Evolutionary conservation across 345 rosid species (phyloP), one percentile per base, ranked within the genome.

Genomic region (Pugionium dolabratum): DNA sequence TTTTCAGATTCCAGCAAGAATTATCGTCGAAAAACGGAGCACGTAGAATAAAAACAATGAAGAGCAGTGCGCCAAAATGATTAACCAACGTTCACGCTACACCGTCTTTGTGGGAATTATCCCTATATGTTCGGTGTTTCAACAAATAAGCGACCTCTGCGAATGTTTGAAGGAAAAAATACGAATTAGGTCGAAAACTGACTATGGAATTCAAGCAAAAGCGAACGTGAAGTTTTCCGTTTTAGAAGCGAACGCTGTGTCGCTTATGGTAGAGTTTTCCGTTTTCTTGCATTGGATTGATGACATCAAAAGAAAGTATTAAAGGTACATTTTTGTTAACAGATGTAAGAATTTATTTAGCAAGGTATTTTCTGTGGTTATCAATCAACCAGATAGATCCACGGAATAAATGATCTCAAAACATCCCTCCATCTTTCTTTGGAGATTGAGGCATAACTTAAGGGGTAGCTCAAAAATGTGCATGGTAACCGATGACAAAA

Each of bases 11-110:
- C 59, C 71, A 54, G 26, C 48, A 69, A 49, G 70, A 77, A 80
- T 18, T 79, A 63, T 49, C 43, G 18, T 77, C 84, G 53, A 78
- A 69, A 71, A 83, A 73, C 51, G 48, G 71, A 72, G 67, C 73
- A 53, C 30, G 45, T 64, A 51, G 43, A 36, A 72, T 61, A 32
- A 5, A 18, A 74, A 67, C 67, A 67, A 67, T 67, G 54, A 9
- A 8, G 3, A 60, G 59, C 69, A 67, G 53, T 67, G 64, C 64
- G 69, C 58, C 69, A 47, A 28, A 4, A 33, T 43, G 11, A 53
- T 67, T 54, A 9, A 35, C 32, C 34, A 67, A 60, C 54, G 68
- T 66, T 43, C 31, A 31, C 31, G 54, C 77, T 58, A 53, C 77
- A 66, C 67, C 72, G 68, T 73, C 67, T 67, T 30, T 51, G 60